Evolutionary conservation across 495 filamentous ascomycete species (phyloP), one percentile per base, ranked within the genome.

Genomic region (Penicillium cinerascens): DNA sequence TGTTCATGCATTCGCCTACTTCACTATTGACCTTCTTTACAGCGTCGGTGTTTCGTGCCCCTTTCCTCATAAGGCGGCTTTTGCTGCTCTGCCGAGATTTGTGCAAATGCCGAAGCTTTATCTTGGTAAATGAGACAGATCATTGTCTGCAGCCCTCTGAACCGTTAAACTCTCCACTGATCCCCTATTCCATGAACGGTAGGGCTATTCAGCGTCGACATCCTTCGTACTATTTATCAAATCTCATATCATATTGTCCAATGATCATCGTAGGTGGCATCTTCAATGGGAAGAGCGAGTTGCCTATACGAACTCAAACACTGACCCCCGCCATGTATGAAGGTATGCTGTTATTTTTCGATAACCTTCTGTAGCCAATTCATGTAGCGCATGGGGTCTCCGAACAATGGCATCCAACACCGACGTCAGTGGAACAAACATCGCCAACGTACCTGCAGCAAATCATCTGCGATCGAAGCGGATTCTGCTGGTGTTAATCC

Each of bases 11-110:
- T 22, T 16, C 5, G 16, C 47, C n/a, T 27, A 35, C 29, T 23
- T 23, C n/a, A 55, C 44, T 49, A 54, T 49, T 54, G 51, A 44
- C 44, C 27, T 48, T 17, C 8, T 22, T 41, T 49, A 21, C 46
- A 49, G 2, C 22, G 22, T 33, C 11, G n/a, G 25, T 18, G 37
- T 17, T 18, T 39, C 37, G 37, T 39, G 37, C n/a, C 6, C n/a
- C 36, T 1, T 38, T 33, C 11, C 1, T 11, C 29, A 33, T 33
- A 33, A n/a, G 29, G 29, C 13, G 29, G 29, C 29, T 13, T 4
- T 4, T 33, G 3, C 11, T 11, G 11, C 29, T 10, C 1, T 33
- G 29, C 29, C 29, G 8, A 33, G n/a, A 33, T 11, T 10, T 3
- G 29, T 10, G 29, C 29, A 1, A 33, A 33, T 33, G 10, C 29